These are phyloP conservation scores for Clarireedia hainanense DNA, from an alignment of 2,329 filamentous ascomycete genomes.

Conservation along the genomic window DNA sequence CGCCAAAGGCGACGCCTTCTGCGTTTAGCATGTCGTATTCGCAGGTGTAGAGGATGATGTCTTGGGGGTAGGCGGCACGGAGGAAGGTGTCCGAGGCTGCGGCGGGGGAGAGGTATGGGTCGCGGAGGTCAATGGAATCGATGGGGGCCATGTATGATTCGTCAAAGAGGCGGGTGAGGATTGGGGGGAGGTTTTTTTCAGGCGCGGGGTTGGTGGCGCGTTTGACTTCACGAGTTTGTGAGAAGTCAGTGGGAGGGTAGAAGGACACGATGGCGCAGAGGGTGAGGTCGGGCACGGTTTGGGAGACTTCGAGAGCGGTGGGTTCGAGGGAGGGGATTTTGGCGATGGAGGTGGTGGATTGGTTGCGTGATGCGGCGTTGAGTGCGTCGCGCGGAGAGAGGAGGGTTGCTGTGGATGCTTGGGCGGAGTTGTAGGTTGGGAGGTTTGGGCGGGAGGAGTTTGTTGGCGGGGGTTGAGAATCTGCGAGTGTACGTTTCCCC, in stretches of 20 bases:
- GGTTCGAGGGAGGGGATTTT: conserved; percentile 27
- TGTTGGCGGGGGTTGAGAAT: background rate
- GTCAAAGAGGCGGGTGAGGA: conserved; percentile 56
- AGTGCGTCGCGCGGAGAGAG: background rate
- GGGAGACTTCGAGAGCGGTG: conserved; percentile 25
- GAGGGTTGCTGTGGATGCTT: background rate
- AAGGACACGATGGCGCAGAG: conserved; percentile 49
- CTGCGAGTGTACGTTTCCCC: conserved; percentile 31
- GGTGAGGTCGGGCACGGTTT: conserved; percentile 34
- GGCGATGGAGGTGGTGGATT: conserved; percentile 16
- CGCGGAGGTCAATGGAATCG: conserved; percentile 34
- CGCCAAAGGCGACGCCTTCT: conserved; percentile 53
- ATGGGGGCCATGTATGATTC: conserved; percentile 50
- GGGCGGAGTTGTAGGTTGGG: background rate
- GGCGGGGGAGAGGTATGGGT: conserved; percentile 51
- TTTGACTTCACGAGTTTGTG: conserved; percentile 46
- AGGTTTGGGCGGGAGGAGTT: background rate
- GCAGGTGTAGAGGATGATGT: conserved; percentile 52
- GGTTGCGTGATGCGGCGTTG: background rate
- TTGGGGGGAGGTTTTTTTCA: conserved; percentile 49
- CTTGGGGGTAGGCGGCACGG: conserved; percentile 38
- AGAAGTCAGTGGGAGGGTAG: conserved; percentile 57
- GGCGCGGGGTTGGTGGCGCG: conserved; percentile 45
- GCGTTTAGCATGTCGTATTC: conserved; percentile 58
- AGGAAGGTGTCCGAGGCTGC: conserved; percentile 47